Base-by-base conservation (phyloP, 2,329 filamentous ascomycete genomes). In the Coniochaeta sp. region DNA sequence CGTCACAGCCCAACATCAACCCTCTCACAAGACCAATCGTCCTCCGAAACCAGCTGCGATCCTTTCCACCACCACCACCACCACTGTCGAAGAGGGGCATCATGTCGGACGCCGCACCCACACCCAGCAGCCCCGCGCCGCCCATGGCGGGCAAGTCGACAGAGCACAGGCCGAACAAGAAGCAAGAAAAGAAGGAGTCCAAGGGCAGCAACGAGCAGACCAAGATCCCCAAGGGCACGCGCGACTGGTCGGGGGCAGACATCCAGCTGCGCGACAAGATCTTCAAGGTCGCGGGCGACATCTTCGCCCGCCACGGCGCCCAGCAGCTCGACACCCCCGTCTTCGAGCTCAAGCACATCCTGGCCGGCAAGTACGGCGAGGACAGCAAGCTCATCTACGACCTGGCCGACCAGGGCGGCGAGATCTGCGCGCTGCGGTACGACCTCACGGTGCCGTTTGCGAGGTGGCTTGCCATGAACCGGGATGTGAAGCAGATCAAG, bases 391-490 rank as follows among this genome's bases (percentile, higher is more conserved):
- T 91, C 64, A 91, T 91, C 46, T 92, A 92, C 72, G 87, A 92
- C 65, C 78, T 92, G 56, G 83, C 85, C 58, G 88, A 94, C 63
- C 88, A 94, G 66, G 89, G 88, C 58, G 89, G 89, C 57, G 88
- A 94, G 72, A 75, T 90, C 54, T 89, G 86, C 70, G 89, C 87
- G 14, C 76, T 92, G 57, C 82, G 89, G 61, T 94, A 92, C 70
- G 47, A 49, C 30, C 31, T 49, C 3, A 49, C 47, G 10, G 47
- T 49, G 3, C 47, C 47, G 4, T 49, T 49, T 12, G 91, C 92
- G 56, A 85, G 91, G 63, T 96, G 87, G 83, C 81, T 96, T 55
- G 91, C 91, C 63, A 94, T 95, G 89, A 95, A 79, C n/a, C n/a
- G n/a, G 57, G 78, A 83, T 57, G 78, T 95, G 52, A 83, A 88